Conservation (phyloP, 108 stramenopile species). For the Licmophora abbreviata region DNA sequence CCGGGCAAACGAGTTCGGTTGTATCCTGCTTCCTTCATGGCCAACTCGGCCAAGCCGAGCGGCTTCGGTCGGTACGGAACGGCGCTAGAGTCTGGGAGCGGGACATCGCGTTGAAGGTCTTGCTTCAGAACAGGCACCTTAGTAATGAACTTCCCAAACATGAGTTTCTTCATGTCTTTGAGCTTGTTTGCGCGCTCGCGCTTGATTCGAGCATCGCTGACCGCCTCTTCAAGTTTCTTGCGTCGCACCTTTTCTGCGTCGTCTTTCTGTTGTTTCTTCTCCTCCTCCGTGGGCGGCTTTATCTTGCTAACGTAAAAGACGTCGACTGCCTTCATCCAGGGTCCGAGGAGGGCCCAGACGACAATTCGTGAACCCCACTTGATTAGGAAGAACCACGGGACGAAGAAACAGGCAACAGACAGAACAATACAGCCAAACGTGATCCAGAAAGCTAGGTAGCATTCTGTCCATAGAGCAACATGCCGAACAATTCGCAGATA, state of each 20-base stretch:
- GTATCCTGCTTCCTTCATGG: constrained; percentile 74
- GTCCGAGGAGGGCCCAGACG: constrained; percentile 61
- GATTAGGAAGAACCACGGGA: constrained; percentile 63
- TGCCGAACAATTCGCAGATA: constrained; percentile 47
- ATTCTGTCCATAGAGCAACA: constrained; percentile 71
- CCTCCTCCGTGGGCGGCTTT: constrained; percentile 32
- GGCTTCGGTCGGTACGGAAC: constrained; percentile 32
- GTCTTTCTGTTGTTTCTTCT: constrained; percentile 6
- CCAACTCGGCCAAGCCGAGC: constrained; percentile 48
- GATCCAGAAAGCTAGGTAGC: constrained; percentile 60
- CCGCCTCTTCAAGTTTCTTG: constrained; percentile 12
- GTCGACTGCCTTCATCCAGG: constrained; percentile 65
- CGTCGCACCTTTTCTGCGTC: constrained; percentile 33
- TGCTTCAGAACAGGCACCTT: constrained; percentile 57
- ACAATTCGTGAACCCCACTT: constrained; percentile 41
- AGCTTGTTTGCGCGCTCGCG: constrained; percentile 56
- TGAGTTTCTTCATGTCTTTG: constrained; percentile 60
- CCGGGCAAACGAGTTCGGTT: constrained; percentile 43
- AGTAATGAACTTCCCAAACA: constrained; percentile 62
- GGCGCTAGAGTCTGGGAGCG: constrained; percentile 56
- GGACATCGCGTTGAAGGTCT: constrained; percentile 55
- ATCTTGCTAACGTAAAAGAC: constrained; percentile 33
- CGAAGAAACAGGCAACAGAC: constrained; percentile 31
- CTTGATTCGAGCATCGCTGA: constrained; percentile 23
- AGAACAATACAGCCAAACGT: constrained; percentile 37